These are phyloP conservation scores for Telopea speciosissima DNA, from an alignment of 177 flowering plant genomes.

Conservation along the genomic window DNA sequence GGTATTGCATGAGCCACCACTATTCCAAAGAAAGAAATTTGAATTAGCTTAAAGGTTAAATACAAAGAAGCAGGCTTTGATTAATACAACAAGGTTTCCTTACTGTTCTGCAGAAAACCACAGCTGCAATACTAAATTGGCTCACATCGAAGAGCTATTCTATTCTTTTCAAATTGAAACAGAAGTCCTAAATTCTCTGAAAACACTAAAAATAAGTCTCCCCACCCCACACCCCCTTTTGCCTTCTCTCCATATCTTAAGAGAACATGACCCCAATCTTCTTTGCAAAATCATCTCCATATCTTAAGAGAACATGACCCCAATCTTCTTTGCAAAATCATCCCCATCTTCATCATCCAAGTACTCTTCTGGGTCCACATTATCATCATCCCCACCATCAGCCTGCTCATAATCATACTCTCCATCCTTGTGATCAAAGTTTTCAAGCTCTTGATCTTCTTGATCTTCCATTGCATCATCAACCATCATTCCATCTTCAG, in stretches of 20 bases:
- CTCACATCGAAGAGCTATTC: neutral
- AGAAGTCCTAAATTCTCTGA: neutral
- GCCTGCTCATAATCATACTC: slow-evolving; percentile 47
- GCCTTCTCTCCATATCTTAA: slow-evolving; percentile 5
- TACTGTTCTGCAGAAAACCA: neutral
- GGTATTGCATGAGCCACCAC: too few species aligned
- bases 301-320: slow-evolving; percentile 48
- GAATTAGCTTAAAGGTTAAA: too few species aligned
- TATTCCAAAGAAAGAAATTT: too few species aligned
- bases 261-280: slow-evolving; percentile 66
- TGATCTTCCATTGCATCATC: slow-evolving; percentile 29
- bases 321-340: slow-evolving; percentile 76
- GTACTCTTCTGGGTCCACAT: slow-evolving; percentile 35
- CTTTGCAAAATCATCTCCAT: slow-evolving; percentile 72
- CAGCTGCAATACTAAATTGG: neutral
- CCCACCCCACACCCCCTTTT: neutral
- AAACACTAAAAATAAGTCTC: neutral
- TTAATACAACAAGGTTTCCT: neutral
- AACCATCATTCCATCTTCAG: too few species aligned
- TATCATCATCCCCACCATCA: slow-evolving; percentile 59
- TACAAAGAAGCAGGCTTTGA: neutral
- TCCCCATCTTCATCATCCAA: slow-evolving; percentile 55
- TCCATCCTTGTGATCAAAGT: slow-evolving; percentile 43
- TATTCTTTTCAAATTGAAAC: too few species aligned
- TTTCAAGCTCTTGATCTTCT: slow-evolving; percentile 44